These are phyloP conservation scores for Metschnikowia chrysomelidarum DNA, from an alignment of 805 yeast species.

Conservation along the genomic window DNA sequence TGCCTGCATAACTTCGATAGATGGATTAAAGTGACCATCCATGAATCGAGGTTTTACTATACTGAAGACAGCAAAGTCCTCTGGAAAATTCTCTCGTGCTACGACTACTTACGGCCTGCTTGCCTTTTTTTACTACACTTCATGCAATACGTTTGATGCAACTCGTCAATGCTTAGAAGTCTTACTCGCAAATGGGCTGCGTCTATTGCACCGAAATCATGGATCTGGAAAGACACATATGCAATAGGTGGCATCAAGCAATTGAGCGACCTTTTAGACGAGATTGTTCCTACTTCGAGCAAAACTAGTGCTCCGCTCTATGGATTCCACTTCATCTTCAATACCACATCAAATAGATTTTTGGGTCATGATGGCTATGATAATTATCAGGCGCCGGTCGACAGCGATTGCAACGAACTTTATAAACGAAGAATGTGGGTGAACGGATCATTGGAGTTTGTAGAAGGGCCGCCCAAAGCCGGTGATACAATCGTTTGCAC, in stretches of 20 bases:
- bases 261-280: slow-evolving; percentile 9
- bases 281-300: slow-evolving; percentile 2
- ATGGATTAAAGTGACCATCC: too few relatives aligned
- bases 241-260: slow-evolving; percentile 10
- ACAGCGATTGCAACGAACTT: slow-evolving; percentile 19
- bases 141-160: too few relatives aligned
- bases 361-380: slow-evolving; percentile 79
- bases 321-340: slow-evolving; percentile 68
- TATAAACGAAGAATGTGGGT: slow-evolving; percentile 77
- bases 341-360: slow-evolving; percentile 52
- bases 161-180: too few relatives aligned
- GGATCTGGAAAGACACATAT: slow-evolving; percentile 17
- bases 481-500: slow-evolving; percentile 42
- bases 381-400: slow-evolving; percentile 65
- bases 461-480: slow-evolving; percentile 29
- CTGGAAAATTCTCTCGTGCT: too few relatives aligned
- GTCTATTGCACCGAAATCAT: slow-evolving; percentile 1
- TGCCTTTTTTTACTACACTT: too few relatives aligned
- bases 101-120: too few relatives aligned
- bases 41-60: too few relatives aligned
- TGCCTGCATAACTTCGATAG: too few relatives aligned
- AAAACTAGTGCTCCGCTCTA: slow-evolving; percentile 3
- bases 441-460: slow-evolving; percentile 55
- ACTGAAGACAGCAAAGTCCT: too few relatives aligned
- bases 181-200: slow-evolving; percentile 9